Conservation (phyloP, 2,329 filamentous ascomycete genomes). For the Cercospora beticola region DNA sequence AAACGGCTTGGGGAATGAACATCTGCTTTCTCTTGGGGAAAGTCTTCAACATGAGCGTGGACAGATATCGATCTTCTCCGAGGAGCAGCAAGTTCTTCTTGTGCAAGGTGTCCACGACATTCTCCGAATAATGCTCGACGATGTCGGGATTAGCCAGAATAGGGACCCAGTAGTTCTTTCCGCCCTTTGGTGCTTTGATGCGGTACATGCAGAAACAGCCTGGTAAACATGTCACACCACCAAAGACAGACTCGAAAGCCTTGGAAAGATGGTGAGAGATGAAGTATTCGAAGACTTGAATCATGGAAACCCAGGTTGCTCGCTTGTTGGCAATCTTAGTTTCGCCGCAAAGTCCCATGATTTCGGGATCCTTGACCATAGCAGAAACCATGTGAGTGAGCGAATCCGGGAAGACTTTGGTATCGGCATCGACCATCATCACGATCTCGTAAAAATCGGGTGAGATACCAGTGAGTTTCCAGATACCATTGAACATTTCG, state of each 20-base stretch:
- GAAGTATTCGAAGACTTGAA: slow-evolving; percentile 99
- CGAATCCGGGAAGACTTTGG: slow-evolving; percentile 97
- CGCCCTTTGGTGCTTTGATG: slow-evolving; percentile 97
- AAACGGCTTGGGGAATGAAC: slow-evolving; percentile 96
- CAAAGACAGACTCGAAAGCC: slow-evolving; percentile 96
- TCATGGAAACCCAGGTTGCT: slow-evolving; percentile 91
- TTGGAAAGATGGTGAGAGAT: slow-evolving; percentile 97
- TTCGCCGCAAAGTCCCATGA: slow-evolving; percentile 98
- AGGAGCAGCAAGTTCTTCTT: slow-evolving; percentile 93
- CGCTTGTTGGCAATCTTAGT: slow-evolving; percentile 99
- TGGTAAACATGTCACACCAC: slow-evolving; percentile 96
- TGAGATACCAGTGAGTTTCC: slow-evolving; percentile 97
- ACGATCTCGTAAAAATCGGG: slow-evolving; percentile 98
- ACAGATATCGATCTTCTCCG: slow-evolving; percentile 92
- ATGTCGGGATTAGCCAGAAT: slow-evolving; percentile 98
- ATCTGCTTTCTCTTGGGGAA: slow-evolving; percentile 99
- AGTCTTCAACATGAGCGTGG: slow-evolving; percentile 95
- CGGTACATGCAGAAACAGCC: slow-evolving; percentile 99
- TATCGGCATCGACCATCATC: slow-evolving; percentile 98
- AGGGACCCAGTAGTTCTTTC: slow-evolving; percentile 98
- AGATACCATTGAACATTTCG: slow-evolving; percentile 99
- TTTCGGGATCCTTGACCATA: slow-evolving; percentile 98
- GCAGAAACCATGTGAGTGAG: slow-evolving; percentile 98
- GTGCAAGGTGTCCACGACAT: slow-evolving; percentile 96
- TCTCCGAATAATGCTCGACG: slow-evolving; percentile 98